These are phyloP conservation scores for Lipomyces yamadae DNA, from an alignment of 805 yeast genomes.

Conservation along the genomic window DNA sequence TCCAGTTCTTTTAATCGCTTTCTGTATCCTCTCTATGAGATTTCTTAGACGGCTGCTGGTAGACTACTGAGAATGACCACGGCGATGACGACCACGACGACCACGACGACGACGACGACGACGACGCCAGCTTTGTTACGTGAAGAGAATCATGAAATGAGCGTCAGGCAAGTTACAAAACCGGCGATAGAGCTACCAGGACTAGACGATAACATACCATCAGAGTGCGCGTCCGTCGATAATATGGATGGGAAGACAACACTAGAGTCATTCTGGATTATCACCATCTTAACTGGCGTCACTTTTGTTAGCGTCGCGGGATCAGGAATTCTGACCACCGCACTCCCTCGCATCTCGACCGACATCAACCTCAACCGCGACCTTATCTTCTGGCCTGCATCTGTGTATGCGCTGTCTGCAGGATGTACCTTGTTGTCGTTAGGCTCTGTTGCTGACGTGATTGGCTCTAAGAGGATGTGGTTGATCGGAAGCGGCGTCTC, in stretches of 20 bases:
- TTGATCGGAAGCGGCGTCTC: conserved; percentile 13
- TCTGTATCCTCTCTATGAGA: conserved; percentile 8
- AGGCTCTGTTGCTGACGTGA: conserved; percentile 12
- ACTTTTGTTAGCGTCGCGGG: conserved; percentile 11
- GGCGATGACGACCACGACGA: conserved; percentile 5
- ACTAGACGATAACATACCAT: conserved; percentile 9
- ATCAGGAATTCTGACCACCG: conserved; percentile 12
- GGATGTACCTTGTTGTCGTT: conserved; percentile 11
- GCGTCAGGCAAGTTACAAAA: conserved; percentile 8
- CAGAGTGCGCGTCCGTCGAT: conserved; percentile 8
- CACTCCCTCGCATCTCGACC: conserved; percentile 13
- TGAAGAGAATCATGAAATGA: conserved; percentile 10
- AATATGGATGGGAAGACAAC: conserved; percentile 3
- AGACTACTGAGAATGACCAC: conserved; percentile 9
- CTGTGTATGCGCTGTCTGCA: conserved; percentile 12
- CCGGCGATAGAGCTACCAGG: conserved; percentile 9
- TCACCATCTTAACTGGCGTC: conserved; percentile 9
- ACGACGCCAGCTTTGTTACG: conserved; percentile 7
- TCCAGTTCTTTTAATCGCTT: conserved; percentile 5
- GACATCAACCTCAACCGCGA: conserved; percentile 11
- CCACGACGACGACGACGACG: conserved; percentile 8
- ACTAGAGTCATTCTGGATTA: conserved; percentile 9
- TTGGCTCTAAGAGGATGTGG: conserved; percentile 12
- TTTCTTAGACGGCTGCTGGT: conserved; percentile 7
- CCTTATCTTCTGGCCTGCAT: conserved; percentile 12